These are phyloP conservation scores for Beauveria sp. DNA, from an alignment of 2,329 filamentous ascomycete species.

Conservation along the genomic window DNA sequence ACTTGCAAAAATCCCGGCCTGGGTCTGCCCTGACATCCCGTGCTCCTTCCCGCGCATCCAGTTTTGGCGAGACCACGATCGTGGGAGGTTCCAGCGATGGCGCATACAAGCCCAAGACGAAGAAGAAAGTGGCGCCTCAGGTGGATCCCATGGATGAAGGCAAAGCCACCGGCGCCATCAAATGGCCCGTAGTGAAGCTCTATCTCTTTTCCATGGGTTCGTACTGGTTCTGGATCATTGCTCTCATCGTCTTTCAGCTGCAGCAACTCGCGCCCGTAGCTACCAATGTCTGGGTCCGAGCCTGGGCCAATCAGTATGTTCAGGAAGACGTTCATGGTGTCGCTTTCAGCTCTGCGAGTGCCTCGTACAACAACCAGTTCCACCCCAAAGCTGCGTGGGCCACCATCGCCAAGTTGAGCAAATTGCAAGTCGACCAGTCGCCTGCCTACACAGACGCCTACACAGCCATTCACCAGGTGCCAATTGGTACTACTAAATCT, in stretches of 20 bases:
- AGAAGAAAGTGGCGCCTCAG: constrained; percentile 39
- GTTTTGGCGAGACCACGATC: constrained; percentile 56
- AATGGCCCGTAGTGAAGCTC: constrained; percentile 75
- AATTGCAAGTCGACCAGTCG: constrained; percentile 13
- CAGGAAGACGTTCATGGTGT: constrained; percentile 26
- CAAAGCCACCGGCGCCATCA: constrained; percentile 80
- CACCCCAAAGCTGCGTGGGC: constrained; percentile 26
- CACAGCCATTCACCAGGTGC: constrained; percentile 12
- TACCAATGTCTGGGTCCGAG: constrained; percentile 87
- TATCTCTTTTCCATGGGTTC: constrained; percentile 90
- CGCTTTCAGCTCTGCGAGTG: constrained; percentile 16
- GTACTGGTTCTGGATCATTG: constrained; percentile 89
- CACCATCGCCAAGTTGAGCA: constrained; percentile 31
- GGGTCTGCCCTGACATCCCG: constrained; percentile 63
- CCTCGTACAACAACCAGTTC: constrained; percentile 19
- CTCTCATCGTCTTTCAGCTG: constrained; percentile 64
- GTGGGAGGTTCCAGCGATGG: constrained; percentile 40
- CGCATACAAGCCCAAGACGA: constrained; percentile 37
- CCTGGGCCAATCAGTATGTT: constrained; percentile 89
- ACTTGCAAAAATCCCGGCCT: constrained; percentile 65
- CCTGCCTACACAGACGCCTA: constrained; percentile 4
- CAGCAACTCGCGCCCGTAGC: constrained; percentile 83
- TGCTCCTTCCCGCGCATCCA: constrained; percentile 71
- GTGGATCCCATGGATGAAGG: constrained; percentile 58
- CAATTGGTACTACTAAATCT: constrained; percentile 18